phyloP scores from a whole-genome alignment of 768 basidiomycete species.

The Leucosporidium yakuticum region DNA sequence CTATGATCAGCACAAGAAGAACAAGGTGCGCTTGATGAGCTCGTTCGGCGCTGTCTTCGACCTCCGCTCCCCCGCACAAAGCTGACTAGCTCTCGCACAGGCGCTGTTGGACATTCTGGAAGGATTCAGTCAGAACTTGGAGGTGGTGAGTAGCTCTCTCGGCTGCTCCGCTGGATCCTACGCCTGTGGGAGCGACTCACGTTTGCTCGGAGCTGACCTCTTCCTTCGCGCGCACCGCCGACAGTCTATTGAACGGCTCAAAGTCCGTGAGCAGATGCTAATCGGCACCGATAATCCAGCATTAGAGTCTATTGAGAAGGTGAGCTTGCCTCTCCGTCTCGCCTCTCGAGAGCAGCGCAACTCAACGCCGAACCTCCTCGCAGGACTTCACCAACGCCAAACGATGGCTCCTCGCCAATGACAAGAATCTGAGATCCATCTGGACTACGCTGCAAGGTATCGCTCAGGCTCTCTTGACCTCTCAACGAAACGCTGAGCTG shows the following conservation, averaged over 20 bases:
- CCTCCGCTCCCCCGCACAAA: constrained; percentile 4
- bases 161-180: background rate
- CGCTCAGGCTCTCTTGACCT: background rate
- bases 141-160: background rate
- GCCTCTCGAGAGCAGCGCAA: background rate
- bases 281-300: constrained; percentile 16
- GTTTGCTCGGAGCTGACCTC: background rate
- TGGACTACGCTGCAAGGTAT: constrained; percentile 27
- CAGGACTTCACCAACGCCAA: constrained; percentile 25
- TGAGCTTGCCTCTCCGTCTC: background rate
- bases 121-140: constrained; percentile 20
- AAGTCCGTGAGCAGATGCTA: constrained; percentile 22
- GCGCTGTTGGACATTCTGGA: background rate
- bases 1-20: constrained; percentile 14
- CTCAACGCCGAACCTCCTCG: constrained; percentile 5
- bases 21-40: background rate
- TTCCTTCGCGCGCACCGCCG: background rate
- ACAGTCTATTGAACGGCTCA: constrained; percentile 14
- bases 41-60: constrained; percentile 7
- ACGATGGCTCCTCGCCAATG: constrained; percentile 19
- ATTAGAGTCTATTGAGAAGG: background rate
- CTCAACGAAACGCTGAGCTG: too few species aligned
- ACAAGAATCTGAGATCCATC: constrained; percentile 15
- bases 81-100: background rate
- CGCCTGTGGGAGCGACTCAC: background rate